Percentiles rank a stretch among this genome's conserved stretches.
phyloP scores from a whole-genome alignment of 306 rosid species.

The Malus sieversii region DNA sequence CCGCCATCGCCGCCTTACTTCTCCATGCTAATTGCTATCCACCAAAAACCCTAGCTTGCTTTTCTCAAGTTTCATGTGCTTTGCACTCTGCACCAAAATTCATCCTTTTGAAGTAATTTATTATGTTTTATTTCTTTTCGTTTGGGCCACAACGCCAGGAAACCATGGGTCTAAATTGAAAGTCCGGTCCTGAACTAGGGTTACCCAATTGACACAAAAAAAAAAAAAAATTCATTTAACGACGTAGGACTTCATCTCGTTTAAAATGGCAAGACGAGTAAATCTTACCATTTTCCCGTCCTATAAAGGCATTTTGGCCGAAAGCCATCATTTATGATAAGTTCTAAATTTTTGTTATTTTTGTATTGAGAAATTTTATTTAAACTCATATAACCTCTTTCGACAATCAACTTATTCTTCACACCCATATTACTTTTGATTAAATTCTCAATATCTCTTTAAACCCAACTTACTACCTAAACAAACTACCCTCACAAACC shows the following conservation, averaged over 20 bases:
- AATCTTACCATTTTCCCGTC: not conserved
- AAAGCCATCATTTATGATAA: not conserved
- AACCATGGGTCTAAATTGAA: not conserved
- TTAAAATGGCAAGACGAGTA: not conserved
- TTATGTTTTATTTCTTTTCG: not conserved
- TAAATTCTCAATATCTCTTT: too few relatives aligned
- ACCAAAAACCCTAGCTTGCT: too few relatives aligned
- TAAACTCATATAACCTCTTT: too few relatives aligned
- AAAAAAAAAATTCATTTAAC: not conserved
- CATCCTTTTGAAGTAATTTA: not conserved
- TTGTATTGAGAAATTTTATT: too few relatives aligned
- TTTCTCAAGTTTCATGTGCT: too few relatives aligned
- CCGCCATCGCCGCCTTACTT: not conserved
- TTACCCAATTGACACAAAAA: not conserved
- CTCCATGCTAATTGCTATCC: too few relatives aligned
- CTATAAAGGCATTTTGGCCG: not conserved
- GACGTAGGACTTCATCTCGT: too few relatives aligned
- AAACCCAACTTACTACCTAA: too few relatives aligned
- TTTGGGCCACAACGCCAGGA: not conserved
- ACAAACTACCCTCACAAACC: too few relatives aligned
- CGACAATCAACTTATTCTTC: accelerated
- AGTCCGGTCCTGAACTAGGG: not conserved
- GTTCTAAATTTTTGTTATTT: not conserved
- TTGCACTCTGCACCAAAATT: not conserved
- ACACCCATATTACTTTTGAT: too few relatives aligned